Evolutionary conservation across 208 protist species (phyloP), one percentile per base, ranked within the genome.

Genomic region (Phytomonas sp.): DNA sequence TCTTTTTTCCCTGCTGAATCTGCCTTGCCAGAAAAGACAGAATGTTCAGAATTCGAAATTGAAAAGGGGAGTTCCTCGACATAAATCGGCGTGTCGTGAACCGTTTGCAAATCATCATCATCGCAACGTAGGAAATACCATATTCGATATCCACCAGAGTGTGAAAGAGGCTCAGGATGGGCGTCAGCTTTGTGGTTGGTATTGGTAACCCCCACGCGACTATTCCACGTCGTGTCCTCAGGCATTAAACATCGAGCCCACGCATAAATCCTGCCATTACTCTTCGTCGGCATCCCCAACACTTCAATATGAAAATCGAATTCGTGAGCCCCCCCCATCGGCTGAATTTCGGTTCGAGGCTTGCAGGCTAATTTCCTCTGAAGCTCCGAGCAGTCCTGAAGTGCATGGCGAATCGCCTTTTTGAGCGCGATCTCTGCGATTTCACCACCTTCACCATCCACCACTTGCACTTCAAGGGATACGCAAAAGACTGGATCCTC

Each of bases 11-110:
- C 45, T 56, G 45, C 45, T 56, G 19, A 11, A 56, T 56, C 45
- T 0, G 45, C 23, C 23, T 56, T 56, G 19, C 19, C 19, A 6
- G 12, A 49, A 49, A 56, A 56, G 19, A 37, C 5, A 11, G 45
- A 26, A 26, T 56, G 19, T 56, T 56, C 19, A 6, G 45, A 26
- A 19, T 23, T 26, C 19, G 19, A 26, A 56, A 64, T 14, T 23
- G n/a, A 59, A 23, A 52, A 40, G 29, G 59, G 16, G 23, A 75
- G 71, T 6, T 75, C 71, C n/a, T 75, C 71, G 29, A 70, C 71
- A 63, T 75, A 66, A 4, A 67, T 61, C 6, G 49, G 71, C 12
- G 66, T 49, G 37, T 59, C 66, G 33, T 60, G n/a, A 12, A 19
- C 26, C 19, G 66, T 60, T 31, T 19, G 12, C 8, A 14, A 32